Percentiles rank a stretch among this genome's conserved stretches.
These are phyloP conservation scores for Micractinium sp. DNA, from an alignment of 139 green algal species.

Conservation along the genomic window DNA sequence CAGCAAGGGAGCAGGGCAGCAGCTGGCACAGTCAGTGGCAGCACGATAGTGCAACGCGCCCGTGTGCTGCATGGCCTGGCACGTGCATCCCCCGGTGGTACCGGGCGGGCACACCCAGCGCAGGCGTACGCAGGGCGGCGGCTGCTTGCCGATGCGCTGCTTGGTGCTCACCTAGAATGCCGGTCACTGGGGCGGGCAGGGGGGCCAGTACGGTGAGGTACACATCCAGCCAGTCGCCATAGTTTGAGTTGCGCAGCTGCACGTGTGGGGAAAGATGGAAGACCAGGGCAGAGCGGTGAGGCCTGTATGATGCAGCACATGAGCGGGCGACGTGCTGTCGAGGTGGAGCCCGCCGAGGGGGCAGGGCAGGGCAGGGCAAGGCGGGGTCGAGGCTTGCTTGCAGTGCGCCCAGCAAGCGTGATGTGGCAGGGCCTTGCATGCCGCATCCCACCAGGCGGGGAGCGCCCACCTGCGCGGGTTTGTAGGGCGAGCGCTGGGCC, in stretches of 20 bases:
- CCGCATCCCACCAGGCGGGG: no score
- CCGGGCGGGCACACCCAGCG: neutral
- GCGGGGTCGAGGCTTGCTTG: neutral
- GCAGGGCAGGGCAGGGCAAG: neutral
- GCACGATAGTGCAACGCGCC: no score
- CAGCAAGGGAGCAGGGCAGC: neutral
- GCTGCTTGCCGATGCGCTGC: neutral
- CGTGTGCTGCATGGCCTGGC: no score
- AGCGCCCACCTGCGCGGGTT: neutral
- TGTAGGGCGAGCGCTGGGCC: neutral
- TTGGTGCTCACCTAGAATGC: constrained; percentile 1
- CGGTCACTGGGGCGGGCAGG: neutral
- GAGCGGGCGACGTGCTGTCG: no score
- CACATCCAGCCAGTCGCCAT: constrained; percentile 17
- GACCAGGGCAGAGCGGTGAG: no score
- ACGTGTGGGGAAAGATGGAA: neutral
- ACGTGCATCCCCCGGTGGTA: no score
- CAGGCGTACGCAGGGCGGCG: no score
- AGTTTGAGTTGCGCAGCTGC: neutral
- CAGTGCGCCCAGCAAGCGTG: neutral
- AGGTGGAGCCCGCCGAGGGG: no score
- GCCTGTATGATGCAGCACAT: no score
- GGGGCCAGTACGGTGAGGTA: neutral
- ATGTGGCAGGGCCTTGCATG: no score
- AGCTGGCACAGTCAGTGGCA: no score